Evolutionary conservation across 768 basidiomycete species (phyloP).

Genomic region (Neoboletus brunneissimus): DNA sequence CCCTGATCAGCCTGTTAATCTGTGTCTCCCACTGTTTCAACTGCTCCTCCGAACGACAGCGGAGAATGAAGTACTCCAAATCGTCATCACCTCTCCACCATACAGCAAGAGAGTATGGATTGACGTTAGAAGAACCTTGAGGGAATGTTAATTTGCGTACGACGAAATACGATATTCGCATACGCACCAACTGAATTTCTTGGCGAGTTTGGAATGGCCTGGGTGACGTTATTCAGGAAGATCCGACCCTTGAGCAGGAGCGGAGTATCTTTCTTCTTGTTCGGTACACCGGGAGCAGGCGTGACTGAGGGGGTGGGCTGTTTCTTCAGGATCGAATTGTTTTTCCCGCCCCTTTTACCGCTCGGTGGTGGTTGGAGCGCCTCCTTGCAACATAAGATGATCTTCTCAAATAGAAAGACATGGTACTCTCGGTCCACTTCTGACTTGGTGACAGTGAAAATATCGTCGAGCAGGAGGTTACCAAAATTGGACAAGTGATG

Average conservation of each 20-base stretch:
- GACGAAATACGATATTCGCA: conserved; percentile 3
- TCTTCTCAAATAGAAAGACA: conserved; percentile 98
- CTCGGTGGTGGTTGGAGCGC: conserved; percentile 56
- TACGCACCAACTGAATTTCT: conserved; percentile 59
- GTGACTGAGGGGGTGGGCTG: conserved; percentile 49
- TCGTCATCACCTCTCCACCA: conserved; percentile 96
- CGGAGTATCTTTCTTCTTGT: conserved; percentile 73
- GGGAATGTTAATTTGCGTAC: neutral
- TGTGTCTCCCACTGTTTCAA: conserved; percentile 89
- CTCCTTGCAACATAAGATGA: conserved; percentile 98
- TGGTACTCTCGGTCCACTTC: conserved; percentile 97
- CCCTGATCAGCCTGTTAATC: conserved; percentile 84
- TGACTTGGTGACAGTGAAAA: conserved; percentile 93
- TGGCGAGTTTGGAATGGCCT: conserved; percentile 62
- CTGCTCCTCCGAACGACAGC: conserved; percentile 90
- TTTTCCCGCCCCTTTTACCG: conserved; percentile 74
- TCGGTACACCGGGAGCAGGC: conserved; percentile 50
- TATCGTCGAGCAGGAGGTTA: conserved; percentile 88
- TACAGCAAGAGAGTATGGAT: conserved; percentile 78
- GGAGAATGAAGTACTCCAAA: conserved; percentile 90
- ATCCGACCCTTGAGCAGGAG: conserved; percentile 94
- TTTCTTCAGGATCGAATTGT: conserved; percentile 87
- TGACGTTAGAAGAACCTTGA: conserved; percentile 47
- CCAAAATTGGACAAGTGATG: conserved; percentile 95
- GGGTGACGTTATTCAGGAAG: conserved; percentile 93